phyloP scores from a whole-genome alignment of 495 filamentous ascomycete genomes.

The Trichocladium antarcticum region DNA sequence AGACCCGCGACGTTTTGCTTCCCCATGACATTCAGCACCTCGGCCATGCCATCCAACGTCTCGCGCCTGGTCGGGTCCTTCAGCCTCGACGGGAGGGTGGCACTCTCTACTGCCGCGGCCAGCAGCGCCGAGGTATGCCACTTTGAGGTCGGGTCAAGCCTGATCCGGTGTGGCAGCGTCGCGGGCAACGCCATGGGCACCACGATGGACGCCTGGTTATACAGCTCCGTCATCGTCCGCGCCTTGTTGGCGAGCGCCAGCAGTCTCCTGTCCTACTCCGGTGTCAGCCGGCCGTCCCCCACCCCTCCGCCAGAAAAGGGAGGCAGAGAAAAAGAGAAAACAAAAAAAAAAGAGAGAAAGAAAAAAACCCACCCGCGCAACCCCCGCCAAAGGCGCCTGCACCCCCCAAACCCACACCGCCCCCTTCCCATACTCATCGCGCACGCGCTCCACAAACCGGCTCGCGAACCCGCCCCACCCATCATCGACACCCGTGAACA shows the following conservation, averaged over 20 bases:
- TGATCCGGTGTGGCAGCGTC: slow-evolving; percentile 47
- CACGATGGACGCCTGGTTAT: slow-evolving; percentile 63
- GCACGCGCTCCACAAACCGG: slow-evolving; percentile 64
- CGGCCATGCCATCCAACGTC: slow-evolving; percentile 53
- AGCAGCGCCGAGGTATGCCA: slow-evolving; percentile 81
- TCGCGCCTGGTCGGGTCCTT: slow-evolving; percentile 41
- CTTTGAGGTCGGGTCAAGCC: slow-evolving; percentile 51
- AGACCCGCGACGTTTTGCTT: slow-evolving; percentile 72
- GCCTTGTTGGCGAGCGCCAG: slow-evolving; percentile 56
- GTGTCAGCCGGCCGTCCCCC: background rate
- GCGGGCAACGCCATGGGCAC: slow-evolving; percentile 62
- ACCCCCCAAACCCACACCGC: slow-evolving; percentile 78
- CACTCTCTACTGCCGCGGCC: slow-evolving; percentile 65
- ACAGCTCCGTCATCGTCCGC: slow-evolving; percentile 52
- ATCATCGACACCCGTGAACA: slow-evolving; percentile 71
- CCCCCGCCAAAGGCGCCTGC: slow-evolving; percentile 46
- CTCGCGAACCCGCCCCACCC: slow-evolving; percentile 87
- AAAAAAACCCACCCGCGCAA: slow-evolving; percentile 44
- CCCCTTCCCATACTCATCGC: slow-evolving; percentile 86
- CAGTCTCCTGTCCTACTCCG: slow-evolving; percentile 7
- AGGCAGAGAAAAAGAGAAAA: background rate
- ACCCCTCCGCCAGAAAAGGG: slow-evolving; percentile 26
- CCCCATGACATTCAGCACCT: slow-evolving; percentile 62
- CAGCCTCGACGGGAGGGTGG: slow-evolving; percentile 65
- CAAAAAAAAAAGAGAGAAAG: background rate